Percentiles rank a stretch among this genome's conserved stretches.
Conservation (phyloP, 345 rosid species). For the Laguncularia racemosa region DNA sequence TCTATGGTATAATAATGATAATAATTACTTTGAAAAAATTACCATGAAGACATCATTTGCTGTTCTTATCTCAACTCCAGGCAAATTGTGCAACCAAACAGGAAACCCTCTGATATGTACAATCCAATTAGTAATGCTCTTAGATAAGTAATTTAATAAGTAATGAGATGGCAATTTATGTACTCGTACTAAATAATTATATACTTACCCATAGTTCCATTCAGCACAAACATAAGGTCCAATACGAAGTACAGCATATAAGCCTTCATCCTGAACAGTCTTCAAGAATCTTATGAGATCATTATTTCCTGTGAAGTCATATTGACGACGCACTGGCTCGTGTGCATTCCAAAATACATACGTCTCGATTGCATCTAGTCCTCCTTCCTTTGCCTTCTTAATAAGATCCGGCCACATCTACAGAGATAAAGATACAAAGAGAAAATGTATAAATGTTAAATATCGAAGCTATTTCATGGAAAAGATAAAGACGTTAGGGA, state of each 20-base stretch:
- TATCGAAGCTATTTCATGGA: too few species aligned
- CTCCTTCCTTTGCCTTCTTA: slow-evolving; percentile 57
- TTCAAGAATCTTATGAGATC: slow-evolving; percentile 57
- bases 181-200: background rate
- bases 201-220: slow-evolving; percentile 52
- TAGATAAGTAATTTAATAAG: background rate
- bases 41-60: slow-evolving; percentile 38
- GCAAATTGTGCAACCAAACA: slow-evolving; percentile 24
- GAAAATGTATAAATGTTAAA: background rate
- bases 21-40: background rate
- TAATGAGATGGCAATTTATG: background rate
- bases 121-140: background rate
- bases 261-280: slow-evolving; percentile 37
- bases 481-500: too few species aligned
- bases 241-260: slow-evolving; percentile 49
- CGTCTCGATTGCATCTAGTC: slow-evolving; percentile 52
- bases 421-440: background rate
- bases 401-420: slow-evolving; percentile 73
- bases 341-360: slow-evolving; percentile 66
- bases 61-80: slow-evolving; percentile 9
- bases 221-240: slow-evolving; percentile 76
- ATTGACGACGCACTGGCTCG: slow-evolving; percentile 45
- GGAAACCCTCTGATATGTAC: slow-evolving; percentile 48
- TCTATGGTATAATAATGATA: background rate
- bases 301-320: slow-evolving; percentile 39